Conservation (phyloP, 2,329 filamentous ascomycete species). For the Monosporascus sp. region DNA sequence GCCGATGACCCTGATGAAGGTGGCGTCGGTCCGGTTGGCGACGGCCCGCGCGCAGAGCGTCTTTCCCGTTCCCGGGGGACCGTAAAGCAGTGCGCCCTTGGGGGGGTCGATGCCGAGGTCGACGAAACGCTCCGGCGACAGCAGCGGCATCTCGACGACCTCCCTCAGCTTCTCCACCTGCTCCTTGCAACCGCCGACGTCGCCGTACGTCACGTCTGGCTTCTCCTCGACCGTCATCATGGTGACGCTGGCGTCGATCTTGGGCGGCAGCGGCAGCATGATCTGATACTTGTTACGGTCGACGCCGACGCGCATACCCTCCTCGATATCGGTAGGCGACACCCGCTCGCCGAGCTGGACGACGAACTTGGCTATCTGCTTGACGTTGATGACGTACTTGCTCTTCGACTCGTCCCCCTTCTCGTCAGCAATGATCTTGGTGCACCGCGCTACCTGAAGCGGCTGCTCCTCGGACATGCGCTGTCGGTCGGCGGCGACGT, state of each 20-base stretch:
- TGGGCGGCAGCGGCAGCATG: constrained; percentile 88
- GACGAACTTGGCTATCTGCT: constrained; percentile 99
- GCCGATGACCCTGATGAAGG: constrained; percentile 97
- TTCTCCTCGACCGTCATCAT: constrained; percentile 99
- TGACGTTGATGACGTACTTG: constrained; percentile 99
- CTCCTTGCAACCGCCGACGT: constrained; percentile 98
- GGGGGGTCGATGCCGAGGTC: constrained; percentile 98
- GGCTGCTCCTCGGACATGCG: constrained; percentile 98
- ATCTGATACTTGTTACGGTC: constrained; percentile 99
- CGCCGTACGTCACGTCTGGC: constrained; percentile 96
- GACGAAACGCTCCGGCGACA: constrained; percentile 95
- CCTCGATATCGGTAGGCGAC: constrained; percentile 96
- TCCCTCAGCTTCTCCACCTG: constrained; percentile 98
- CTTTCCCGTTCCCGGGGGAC: constrained; percentile 97
- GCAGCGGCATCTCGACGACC: constrained; percentile 95
- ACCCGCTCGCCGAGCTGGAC: constrained; percentile 96
- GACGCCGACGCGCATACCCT: constrained; percentile 97
- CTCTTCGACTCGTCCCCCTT: constrained; percentile 86
- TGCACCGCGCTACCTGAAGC: constrained; percentile 94
- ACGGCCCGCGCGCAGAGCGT: constrained; percentile 96
- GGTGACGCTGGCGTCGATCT: constrained; percentile 97
- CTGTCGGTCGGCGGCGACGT: constrained; percentile 94
- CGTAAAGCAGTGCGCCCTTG: constrained; percentile 94
- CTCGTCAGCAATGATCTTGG: constrained; percentile 97
- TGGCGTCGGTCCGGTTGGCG: constrained; percentile 95